Evolutionary conservation across 352 stramenopile genomes (phyloP).

Genomic region (Pythium chondricola): DNA sequence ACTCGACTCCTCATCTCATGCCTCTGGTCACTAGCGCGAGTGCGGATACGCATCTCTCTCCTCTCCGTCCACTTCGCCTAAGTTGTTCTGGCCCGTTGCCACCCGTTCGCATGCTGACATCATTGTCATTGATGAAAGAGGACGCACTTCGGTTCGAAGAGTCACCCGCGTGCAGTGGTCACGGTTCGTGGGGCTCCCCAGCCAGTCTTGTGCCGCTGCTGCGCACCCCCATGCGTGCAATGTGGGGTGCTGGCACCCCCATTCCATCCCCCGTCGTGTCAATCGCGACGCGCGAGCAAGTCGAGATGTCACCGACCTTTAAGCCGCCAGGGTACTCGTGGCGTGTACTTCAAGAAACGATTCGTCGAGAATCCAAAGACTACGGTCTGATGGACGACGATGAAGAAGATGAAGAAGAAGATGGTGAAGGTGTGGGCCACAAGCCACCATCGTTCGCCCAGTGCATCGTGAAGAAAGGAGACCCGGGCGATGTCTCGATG

Average conservation of each 20-base stretch:
- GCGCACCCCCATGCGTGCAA: background rate
- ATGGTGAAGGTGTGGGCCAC: conserved; percentile 17
- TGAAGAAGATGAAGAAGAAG: conserved; percentile 26
- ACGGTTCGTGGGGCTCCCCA: background rate
- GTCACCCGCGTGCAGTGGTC: background rate
- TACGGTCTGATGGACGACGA: conserved; percentile 49
- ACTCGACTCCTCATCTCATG: conserved; percentile 14
- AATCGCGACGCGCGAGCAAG: conserved; percentile 1
- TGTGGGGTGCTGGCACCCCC: no score
- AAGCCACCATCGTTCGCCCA: background rate
- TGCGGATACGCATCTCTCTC: conserved; percentile 11
- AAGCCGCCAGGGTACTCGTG: conserved; percentile 64
- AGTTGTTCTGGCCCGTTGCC: background rate
- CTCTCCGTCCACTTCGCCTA: conserved; percentile 15
- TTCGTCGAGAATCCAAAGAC: conserved; percentile 53
- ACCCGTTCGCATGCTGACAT: conserved; percentile 10
- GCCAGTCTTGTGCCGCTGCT: conserved; percentile 5
- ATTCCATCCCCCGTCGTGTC: background rate
- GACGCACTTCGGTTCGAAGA: conserved; percentile 1
- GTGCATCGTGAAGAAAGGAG: conserved; percentile 7
- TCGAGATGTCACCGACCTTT: background rate
- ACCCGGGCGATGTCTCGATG: no score
- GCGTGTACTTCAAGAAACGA: conserved; percentile 67
- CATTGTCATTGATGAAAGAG: conserved; percentile 8
- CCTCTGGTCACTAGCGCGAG: conserved; percentile 6